Evolutionary conservation across 2,329 filamentous ascomycete genomes (phyloP).

Genomic region (Albifimbria verrucaria): DNA sequence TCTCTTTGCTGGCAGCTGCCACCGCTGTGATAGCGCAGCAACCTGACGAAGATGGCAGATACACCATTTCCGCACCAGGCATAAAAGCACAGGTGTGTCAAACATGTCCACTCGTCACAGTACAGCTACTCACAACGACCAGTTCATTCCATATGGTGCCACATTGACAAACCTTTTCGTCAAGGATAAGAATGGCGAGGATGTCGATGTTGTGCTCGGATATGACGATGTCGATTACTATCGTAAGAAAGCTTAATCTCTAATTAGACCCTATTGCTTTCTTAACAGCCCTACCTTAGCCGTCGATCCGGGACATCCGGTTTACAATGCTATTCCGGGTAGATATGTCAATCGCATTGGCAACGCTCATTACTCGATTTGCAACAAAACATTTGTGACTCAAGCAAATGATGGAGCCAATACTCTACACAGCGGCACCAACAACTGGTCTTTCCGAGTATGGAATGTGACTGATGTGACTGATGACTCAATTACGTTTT

Average conservation of each 20-base stretch:
- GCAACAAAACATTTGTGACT: slow-evolving; percentile 49
- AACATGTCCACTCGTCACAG: not conserved
- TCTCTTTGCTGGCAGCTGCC: slow-evolving; percentile 20
- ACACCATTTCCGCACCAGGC: slow-evolving; percentile 29
- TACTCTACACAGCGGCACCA: slow-evolving; percentile 55
- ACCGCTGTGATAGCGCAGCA: slow-evolving; percentile 3
- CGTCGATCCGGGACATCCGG: slow-evolving; percentile 49
- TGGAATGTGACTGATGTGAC: slow-evolving; percentile 58
- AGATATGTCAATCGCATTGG: slow-evolving; percentile 65
- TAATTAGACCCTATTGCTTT: not conserved
- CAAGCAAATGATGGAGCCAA: slow-evolving; percentile 51
- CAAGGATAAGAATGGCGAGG: slow-evolving; percentile 57
- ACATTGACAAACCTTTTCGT: slow-evolving; percentile 61
- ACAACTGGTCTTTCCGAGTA: slow-evolving; percentile 61
- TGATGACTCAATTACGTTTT: slow-evolving; percentile 60
- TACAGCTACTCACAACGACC: no score
- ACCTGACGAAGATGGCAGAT: slow-evolving; percentile 28
- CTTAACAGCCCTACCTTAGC: slow-evolving; percentile 20
- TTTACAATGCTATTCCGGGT: slow-evolving; percentile 60
- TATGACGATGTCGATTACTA: slow-evolving; percentile 61
- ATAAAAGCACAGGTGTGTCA: slow-evolving; percentile 36
- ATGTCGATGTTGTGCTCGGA: slow-evolving; percentile 61
- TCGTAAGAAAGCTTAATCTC: slow-evolving; percentile 24
- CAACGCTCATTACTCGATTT: slow-evolving; percentile 53
- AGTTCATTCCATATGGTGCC: slow-evolving; percentile 58